Base-by-base conservation (phyloP, 805 yeast genomes). In the Pichia thaimueangensis region DNA sequence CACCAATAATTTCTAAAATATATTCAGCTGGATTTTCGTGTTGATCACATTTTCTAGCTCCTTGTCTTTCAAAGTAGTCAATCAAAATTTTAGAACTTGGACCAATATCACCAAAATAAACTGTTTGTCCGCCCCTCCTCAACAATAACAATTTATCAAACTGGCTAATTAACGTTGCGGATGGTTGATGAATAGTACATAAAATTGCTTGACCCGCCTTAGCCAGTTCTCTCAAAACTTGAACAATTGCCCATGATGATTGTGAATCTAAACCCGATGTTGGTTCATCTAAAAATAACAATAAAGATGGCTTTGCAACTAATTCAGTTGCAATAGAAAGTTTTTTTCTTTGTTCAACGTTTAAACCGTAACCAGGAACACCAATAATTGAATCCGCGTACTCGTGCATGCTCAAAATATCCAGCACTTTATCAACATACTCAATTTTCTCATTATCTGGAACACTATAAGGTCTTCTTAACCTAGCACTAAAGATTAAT, bases 21-120 rank as follows among this genome's bases (percentile, higher is more conserved):
- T 81, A 82, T 60, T 82, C 89, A 27, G 88, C 88, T 21, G 89
- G 88, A 50, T 82, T 82, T 42, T 79, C 87, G 29, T 65, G 62
- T 11, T 59, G 59, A 25, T 65, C 69, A 67, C 93, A 84, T 39
- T 71, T 69, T 45, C 80, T 74, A 33, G 89, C 88, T 27, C 95
- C 78, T 47, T 70, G 54, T 16, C 52, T 55, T 53, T 71, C 77
- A 50, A 74, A 74, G 54, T 74, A 73, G 37, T 68, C 55, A 25
- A 73, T 60, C 56, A 74, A 52, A 5, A 63, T 60, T 19, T 47
- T 45, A 36, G 73, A 73, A 52, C 67, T 60, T 23, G 63, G 55
- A 36, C 79, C 79, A 52, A 74, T 65, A 41, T 73, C 76, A 47
- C 79, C 79, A 49, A 73, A 73, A 53, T 73, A 74, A 37, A 69